Evolutionary conservation across 805 yeast species (phyloP).

Genomic region (Millerago galiae): DNA sequence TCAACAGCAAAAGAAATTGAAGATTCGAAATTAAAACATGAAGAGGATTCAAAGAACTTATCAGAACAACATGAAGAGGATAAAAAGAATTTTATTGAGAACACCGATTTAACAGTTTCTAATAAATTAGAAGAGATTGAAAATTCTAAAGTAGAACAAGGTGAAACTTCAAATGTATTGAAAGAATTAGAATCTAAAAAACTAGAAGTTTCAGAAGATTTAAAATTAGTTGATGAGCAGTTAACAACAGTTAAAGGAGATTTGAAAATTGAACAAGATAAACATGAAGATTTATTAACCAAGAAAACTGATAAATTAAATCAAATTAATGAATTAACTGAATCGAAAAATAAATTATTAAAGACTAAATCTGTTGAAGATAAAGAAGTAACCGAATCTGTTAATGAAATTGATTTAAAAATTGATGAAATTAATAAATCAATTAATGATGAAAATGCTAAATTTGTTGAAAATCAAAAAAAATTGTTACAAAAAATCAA

Average conservation of each 20-base stretch:
- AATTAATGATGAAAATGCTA: constrained; percentile 4
- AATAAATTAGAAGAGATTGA: constrained; percentile 18
- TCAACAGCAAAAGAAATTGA: constrained; percentile 12
- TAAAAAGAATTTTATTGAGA: constrained; percentile 15
- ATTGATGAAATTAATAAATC: constrained; percentile 3
- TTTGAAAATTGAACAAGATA: constrained; percentile 14
- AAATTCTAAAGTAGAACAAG: constrained; percentile 17
- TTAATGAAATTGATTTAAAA: constrained; percentile 6
- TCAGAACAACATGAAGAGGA: constrained; percentile 20
- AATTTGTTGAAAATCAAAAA: constrained; percentile 11
- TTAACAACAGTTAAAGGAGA: constrained; percentile 13
- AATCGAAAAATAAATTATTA: constrained; percentile 12
- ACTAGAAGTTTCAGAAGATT: constrained; percentile 18
- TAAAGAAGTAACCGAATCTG: constrained; percentile 1
- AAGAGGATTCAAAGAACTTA: constrained; percentile 13
- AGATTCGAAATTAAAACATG: constrained; percentile 12
- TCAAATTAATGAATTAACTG: constrained; percentile 15
- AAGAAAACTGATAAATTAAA: constrained; percentile 11
- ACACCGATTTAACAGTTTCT: constrained; percentile 18
- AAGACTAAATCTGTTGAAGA: constrained; percentile 2
- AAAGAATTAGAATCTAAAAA: constrained; percentile 20
- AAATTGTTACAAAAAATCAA: constrained; percentile 13
- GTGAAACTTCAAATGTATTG: constrained; percentile 15
- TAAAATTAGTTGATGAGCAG: constrained; percentile 13
- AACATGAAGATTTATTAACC: constrained; percentile 14